These are phyloP conservation scores for Aureobasidium sp. DNA, from an alignment of 2,329 filamentous ascomycete genomes.

Conservation along the genomic window DNA sequence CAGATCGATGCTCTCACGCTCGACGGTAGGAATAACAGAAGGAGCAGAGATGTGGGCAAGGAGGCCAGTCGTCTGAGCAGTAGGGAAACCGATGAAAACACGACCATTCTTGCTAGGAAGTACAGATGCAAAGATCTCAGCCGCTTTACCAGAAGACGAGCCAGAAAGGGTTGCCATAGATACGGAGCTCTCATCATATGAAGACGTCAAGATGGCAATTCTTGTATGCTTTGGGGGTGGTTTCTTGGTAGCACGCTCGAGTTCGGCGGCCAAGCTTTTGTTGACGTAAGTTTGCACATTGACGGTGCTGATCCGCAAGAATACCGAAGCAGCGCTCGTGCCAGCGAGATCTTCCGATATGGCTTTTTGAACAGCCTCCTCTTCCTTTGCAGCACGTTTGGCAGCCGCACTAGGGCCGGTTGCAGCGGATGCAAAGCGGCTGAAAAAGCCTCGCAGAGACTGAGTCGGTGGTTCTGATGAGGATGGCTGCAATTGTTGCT, in stretches of 20 bases:
- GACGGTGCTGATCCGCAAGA: slow-evolving; percentile 80
- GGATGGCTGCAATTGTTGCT: slow-evolving; percentile 18
- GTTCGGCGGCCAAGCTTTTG: slow-evolving; percentile 67
- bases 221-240: slow-evolving; percentile 83
- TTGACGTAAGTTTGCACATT: slow-evolving; percentile 70
- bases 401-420: slow-evolving; percentile 43
- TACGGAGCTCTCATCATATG: slow-evolving; percentile 71
- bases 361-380: slow-evolving; percentile 54
- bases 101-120: slow-evolving; percentile 82
- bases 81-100: slow-evolving; percentile 96
- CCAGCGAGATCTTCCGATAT: slow-evolving; percentile 66
- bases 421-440: slow-evolving; percentile 56
- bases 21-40: slow-evolving; percentile 93
- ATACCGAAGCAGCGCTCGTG: slow-evolving; percentile 69
- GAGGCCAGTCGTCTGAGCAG: slow-evolving; percentile 90
- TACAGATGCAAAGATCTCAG: slow-evolving; percentile 84
- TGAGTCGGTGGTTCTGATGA: slow-evolving; percentile 31
- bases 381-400: slow-evolving; percentile 55
- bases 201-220: slow-evolving; percentile 82
- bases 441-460: slow-evolving; percentile 73
- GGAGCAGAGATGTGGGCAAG: slow-evolving; percentile 92
- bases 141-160: slow-evolving; percentile 48
- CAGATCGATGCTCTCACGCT: slow-evolving; percentile 91
- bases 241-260: slow-evolving; percentile 95
- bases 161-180: slow-evolving; percentile 51